Percentiles rank a stretch among this genome's conserved stretches.
These are phyloP conservation scores for Rhodomyrtus psidioides DNA, from an alignment of 441 rosid species.

Conservation along the genomic window DNA sequence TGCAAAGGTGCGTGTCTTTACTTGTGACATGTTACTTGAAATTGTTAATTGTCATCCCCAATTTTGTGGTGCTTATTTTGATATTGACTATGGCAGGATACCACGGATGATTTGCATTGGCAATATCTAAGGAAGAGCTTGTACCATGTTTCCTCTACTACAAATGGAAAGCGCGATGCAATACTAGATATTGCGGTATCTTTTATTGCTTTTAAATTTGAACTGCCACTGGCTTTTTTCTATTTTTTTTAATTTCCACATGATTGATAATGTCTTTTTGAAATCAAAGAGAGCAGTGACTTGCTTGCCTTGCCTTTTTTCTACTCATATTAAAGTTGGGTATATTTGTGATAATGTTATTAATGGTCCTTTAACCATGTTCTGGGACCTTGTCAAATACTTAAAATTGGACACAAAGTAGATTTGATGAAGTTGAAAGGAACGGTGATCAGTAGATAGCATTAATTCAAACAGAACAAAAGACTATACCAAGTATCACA, in stretches of 20 bases:
- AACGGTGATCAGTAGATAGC: not conserved
- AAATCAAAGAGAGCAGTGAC: not conserved
- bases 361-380: not conserved
- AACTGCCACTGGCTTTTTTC: not conserved
- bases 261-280: not conserved
- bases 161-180: constrained; percentile 91
- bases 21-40: not conserved
- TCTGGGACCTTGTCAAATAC: not conserved
- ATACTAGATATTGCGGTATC: constrained; percentile 61
- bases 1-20: constrained; percentile 52
- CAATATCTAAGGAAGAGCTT: constrained; percentile 65
- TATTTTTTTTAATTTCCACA: not conserved
- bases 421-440: not conserved
- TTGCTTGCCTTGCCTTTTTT: not conserved
- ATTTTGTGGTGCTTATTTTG: constrained; percentile 5
- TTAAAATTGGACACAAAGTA: not conserved
- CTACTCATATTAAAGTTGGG: not conserved
- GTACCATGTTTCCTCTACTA: constrained; percentile 73
- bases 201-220: not conserved
- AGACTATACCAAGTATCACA: not conserved
- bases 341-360: not conserved
- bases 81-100: constrained; percentile 42
- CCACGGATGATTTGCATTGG: constrained; percentile 79
- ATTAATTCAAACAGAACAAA: not conserved
- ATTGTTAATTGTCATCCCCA: not conserved